Percentiles rank a stretch among this genome's conserved stretches.
phyloP scores from a whole-genome alignment of 148 eudicot species.

The Rhododendron vialii region DNA sequence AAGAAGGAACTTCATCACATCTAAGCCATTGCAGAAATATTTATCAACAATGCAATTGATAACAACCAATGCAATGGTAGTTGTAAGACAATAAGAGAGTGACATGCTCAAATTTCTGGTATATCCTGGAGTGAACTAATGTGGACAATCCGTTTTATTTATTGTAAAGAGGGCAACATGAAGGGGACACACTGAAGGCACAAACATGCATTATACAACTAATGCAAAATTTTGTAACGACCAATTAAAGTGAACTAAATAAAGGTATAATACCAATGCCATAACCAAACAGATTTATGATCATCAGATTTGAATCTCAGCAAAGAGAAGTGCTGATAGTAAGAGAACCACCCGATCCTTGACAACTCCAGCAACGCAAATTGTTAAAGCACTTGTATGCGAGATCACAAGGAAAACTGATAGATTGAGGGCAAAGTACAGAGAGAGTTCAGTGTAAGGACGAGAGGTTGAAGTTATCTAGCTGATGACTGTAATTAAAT shows the following conservation, averaged over 20 bases:
- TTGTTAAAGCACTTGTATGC: slow-evolving; percentile 93
- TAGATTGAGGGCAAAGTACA: slow-evolving; percentile 95
- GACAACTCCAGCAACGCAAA: slow-evolving; percentile 98
- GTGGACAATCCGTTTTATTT: neutral
- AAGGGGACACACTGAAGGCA: neutral
- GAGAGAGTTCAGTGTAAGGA: slow-evolving; percentile 47
- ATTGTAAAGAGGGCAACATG: neutral
- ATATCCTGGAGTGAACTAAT: neutral
- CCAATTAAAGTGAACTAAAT: neutral
- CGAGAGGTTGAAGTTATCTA: slow-evolving; percentile 42
- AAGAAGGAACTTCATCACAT: neutral
- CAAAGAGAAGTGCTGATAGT: slow-evolving; percentile 86
- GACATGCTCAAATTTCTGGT: neutral
- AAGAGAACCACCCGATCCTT: slow-evolving; percentile 98
- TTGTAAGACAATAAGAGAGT: neutral
- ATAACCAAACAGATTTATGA: slow-evolving; percentile 83
- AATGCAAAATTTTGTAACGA: neutral
- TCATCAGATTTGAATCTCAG: slow-evolving; percentile 76
- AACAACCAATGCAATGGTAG: neutral
- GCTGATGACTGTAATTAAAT: too few species aligned
- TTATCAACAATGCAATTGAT: neutral
- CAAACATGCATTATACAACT: neutral
- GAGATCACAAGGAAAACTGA: slow-evolving; percentile 83
- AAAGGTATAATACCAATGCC: slow-evolving; percentile 62
- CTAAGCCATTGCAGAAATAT: neutral